Conservation (phyloP, 257 asterid genomes). For the Jacaranda copaia region DNA sequence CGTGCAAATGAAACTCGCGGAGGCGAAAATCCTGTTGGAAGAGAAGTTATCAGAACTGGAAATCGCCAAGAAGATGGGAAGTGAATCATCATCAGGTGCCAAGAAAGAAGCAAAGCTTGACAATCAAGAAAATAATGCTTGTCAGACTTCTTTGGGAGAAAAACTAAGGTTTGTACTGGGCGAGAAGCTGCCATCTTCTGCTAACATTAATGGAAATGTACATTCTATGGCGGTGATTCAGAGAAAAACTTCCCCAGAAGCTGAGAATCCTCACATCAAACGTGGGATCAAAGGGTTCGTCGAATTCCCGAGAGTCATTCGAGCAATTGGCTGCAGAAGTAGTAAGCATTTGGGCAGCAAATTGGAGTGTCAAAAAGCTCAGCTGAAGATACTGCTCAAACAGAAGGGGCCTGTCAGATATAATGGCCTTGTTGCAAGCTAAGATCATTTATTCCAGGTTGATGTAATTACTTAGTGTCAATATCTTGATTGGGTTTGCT, state of each 20-base stretch:
- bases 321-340: constrained; percentile 77
- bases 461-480: background rate
- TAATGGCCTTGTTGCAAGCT: constrained; percentile 56
- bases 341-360: constrained; percentile 62
- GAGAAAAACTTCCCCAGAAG: constrained; percentile 46
- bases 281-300: constrained; percentile 93
- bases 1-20: constrained; percentile 83
- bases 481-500: constrained; percentile 17
- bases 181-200: constrained; percentile 34
- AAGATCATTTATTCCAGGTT: constrained; percentile 13
- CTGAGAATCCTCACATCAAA: constrained; percentile 82
- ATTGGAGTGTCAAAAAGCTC: constrained; percentile 87
- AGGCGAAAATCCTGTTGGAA: constrained; percentile 68
- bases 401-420: constrained; percentile 57
- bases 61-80: constrained; percentile 30
- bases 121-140: background rate
- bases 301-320: constrained; percentile 78
- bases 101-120: constrained; percentile 30
- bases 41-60: constrained; percentile 61
- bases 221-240: constrained; percentile 33
- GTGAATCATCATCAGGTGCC: background rate
- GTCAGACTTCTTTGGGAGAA: constrained; percentile 35
- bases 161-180: constrained; percentile 37
- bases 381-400: constrained; percentile 66
- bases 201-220: too few relatives aligned